A percentile compares a stretch with the other conserved stretches of the same genome.
Conservation (phyloP, 129 eudicot genomes). For the Gnaphalium uliginosum region DNA sequence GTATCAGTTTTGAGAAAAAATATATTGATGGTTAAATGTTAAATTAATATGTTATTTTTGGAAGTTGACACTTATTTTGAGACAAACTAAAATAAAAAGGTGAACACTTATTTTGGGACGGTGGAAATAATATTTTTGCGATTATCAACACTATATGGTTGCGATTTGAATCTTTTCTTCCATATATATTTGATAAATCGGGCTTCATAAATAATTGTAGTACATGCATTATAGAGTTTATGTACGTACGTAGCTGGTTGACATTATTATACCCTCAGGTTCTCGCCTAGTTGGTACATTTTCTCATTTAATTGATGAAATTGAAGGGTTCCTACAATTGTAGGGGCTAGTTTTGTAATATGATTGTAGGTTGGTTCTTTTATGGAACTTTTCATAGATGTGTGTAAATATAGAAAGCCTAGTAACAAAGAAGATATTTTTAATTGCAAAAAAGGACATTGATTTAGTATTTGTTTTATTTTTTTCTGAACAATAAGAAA, state of each 20-base stretch:
- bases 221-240: constrained; percentile 30
- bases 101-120: too few relatives aligned
- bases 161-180: too few relatives aligned
- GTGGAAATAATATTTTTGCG: too few relatives aligned
- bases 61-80: too few relatives aligned
- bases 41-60: too few relatives aligned
- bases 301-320: constrained; percentile 27
- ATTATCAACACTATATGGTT: too few relatives aligned
- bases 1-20: too few relatives aligned
- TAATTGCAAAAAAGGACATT: background rate
- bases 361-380: constrained; percentile 13
- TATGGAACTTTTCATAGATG: constrained; percentile 19
- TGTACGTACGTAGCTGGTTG: constrained; percentile 35
- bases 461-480: background rate
- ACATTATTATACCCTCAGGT: constrained; percentile 34
- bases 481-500: too few relatives aligned
- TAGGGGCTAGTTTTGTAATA: constrained; percentile 33
- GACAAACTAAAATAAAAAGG: too few relatives aligned
- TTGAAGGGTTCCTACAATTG: constrained; percentile 14
- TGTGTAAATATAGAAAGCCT: background rate
- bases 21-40: too few relatives aligned
- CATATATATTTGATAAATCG: constrained; percentile 18
- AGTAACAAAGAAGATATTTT: background rate
- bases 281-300: constrained; percentile 29
- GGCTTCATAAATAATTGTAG: constrained; percentile 19